Evolutionary conservation across 495 filamentous ascomycete genomes (phyloP), one percentile per base, ranked within the genome.

Genomic region (Penicillium coprophilum): DNA sequence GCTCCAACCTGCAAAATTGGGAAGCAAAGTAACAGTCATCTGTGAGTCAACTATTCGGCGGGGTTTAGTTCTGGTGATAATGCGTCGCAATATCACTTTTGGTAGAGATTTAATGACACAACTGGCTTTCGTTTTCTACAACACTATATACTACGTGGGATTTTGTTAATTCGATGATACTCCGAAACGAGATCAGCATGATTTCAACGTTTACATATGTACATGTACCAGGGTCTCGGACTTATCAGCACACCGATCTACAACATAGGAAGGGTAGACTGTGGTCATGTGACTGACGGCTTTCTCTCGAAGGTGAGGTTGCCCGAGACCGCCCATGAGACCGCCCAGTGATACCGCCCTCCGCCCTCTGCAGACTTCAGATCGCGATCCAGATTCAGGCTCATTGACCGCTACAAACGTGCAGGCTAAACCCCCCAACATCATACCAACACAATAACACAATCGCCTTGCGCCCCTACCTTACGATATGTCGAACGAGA

Each of bases 401-500:
- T 49, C 52, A 50, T 58, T 52, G 56, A 53, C 32, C 15, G 17
- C 17, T 49, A 28, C 17, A n/a, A 15, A 17, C 41, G 10, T 48
- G 31, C 54, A 60, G 28, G 30, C 38, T 52, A 43, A 40, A 32
- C 24, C 34, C 39, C 39, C 24, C 24, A 32, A 43, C 28, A 34
- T 32, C 19, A 19, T 40, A 59, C 34, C 50, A 50, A 31, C 8
- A 27, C 31, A n/a, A 9, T 34, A 13, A 31, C 41, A 46, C 15
- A 3, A 12, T n/a, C n/a, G 15, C 11, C 6, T n/a, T 31, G 19
- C 4, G 15, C 12, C 21, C 23, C 7, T 38, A 4, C 8, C 23
- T 20, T 36, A 49, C 68, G 77, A 54, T 58, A 89, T 89, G 85
- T 84, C 86, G 58, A 81, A 73, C 45, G 86, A 91, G 72, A 96